Evolutionary conservation across 1,284 basidiomycete species (phyloP).

Genomic region (Ganoderma sinense): DNA sequence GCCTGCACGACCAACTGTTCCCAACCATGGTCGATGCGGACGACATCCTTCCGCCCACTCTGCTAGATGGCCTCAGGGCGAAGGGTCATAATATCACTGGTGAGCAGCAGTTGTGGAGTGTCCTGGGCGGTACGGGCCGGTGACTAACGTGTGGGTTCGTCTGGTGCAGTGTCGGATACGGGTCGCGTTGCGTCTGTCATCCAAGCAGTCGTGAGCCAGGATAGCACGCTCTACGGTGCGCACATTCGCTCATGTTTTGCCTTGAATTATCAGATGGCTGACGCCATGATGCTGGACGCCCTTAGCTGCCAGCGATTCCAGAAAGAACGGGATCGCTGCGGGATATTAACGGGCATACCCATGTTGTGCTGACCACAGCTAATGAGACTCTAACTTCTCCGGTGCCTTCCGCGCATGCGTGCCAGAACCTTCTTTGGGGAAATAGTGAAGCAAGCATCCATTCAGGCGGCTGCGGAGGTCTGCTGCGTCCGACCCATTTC

Average conservation of each 20-base stretch:
- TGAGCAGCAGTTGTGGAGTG: slow-evolving; percentile 39
- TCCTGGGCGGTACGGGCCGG: neutral
- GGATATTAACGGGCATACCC: slow-evolving; percentile 61
- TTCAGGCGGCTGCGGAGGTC: neutral
- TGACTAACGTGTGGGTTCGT: neutral
- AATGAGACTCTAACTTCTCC: slow-evolving; percentile 9
- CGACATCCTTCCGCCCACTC: slow-evolving; percentile 57
- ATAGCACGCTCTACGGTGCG: slow-evolving; percentile 68
- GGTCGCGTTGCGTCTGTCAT: slow-evolving; percentile 74
- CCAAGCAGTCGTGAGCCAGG: slow-evolving; percentile 69
- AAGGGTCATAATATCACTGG: slow-evolving; percentile 81
- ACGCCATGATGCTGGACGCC: slow-evolving; percentile 2
- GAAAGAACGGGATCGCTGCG: slow-evolving; percentile 85
- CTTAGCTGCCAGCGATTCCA: slow-evolving; percentile 82
- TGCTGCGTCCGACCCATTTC: neutral
- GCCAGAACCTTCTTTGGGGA: neutral
- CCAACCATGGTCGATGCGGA: slow-evolving; percentile 76
- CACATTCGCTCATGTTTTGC: slow-evolving; percentile 1
- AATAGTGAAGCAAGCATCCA: neutral
- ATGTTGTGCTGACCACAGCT: slow-evolving; percentile 12
- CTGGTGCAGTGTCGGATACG: slow-evolving; percentile 50
- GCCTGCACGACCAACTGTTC: slow-evolving; percentile 93
- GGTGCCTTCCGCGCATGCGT: slow-evolving; percentile 14
- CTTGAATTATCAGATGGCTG: slow-evolving; percentile 5
- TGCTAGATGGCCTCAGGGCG: slow-evolving; percentile 62